phyloP scores from a whole-genome alignment of 116 monocot genomes.

The Trichopus zeylanicus region DNA sequence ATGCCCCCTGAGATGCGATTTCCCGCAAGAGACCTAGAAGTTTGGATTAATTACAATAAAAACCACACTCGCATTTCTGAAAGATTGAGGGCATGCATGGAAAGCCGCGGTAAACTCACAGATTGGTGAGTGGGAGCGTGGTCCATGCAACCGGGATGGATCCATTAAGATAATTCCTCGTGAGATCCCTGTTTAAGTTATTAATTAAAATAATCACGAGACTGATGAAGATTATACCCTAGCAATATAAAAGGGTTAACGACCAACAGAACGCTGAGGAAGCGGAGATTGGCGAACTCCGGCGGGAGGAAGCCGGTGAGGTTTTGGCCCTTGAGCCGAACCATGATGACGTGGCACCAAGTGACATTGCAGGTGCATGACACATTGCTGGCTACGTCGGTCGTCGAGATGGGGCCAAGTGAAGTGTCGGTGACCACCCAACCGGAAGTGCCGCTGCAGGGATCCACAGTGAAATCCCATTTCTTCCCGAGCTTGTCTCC shows the following conservation, averaged over 20 bases:
- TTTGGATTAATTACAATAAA: not conserved
- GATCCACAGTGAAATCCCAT: constrained; percentile 29
- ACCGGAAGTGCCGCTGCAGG: constrained; percentile 11
- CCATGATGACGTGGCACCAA: constrained; percentile 23
- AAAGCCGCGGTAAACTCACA: constrained; percentile 21
- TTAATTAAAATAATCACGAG: not conserved
- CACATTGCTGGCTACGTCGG: constrained; percentile 6
- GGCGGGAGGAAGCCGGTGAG: constrained; percentile 40
- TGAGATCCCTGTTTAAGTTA: constrained; percentile 39
- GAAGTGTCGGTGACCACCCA: too few relatives aligned
- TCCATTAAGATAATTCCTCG: constrained; percentile 52
- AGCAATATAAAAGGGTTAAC: not conserved
- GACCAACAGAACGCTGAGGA: constrained; percentile 35
- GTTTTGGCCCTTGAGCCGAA: constrained; percentile 38
- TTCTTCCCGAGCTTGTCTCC: not conserved
- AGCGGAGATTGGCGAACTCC: constrained; percentile 39
- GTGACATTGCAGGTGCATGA: constrained; percentile 20
- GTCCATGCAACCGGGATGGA: constrained; percentile 40
- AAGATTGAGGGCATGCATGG: not conserved
- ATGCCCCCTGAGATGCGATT: constrained; percentile 28
- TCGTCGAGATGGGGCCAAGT: not conserved
- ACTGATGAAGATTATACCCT: too few relatives aligned
- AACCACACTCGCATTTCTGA: not conserved
- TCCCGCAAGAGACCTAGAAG: constrained; percentile 6
- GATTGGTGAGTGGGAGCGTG: constrained; percentile 30